Evolutionary conservation across 1,284 basidiomycete genomes (phyloP), one percentile per base, ranked within the genome.

Genomic region (Golubevia pallescens): DNA sequence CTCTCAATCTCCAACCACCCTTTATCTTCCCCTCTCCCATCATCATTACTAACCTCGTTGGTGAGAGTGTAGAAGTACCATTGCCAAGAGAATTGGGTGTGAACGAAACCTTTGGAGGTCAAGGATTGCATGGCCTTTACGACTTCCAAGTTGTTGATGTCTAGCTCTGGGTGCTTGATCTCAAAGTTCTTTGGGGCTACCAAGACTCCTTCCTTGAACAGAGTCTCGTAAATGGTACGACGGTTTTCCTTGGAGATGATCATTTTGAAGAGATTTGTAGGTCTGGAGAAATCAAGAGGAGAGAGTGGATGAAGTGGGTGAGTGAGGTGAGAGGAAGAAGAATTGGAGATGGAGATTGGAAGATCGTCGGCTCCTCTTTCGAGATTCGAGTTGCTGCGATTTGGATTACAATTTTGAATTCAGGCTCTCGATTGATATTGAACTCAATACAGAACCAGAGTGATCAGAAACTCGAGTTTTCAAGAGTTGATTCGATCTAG

Each of bases 161-260:
- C 93, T 77, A 99, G 91, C 86, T 98, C 95, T 85, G 97, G 94
- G 87, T 99, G 97, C 88, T 96, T 94, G 69, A 93, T 93, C 87
- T 97, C 96, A 90, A 90, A 98, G 88, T 99, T 95, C 90, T 99
- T 99, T 90, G 97, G 95, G 85, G 96, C 96, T 86, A 99, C 96
- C 86, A 98, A 89, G 75, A 98, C 97, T 86, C 97, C 96, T 92
- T 97, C 93, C 74, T 82, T 78, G 80, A 85, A 85, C 61, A 85
- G 78, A 10, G 80, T 71, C 62, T 71, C 71, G 79, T 85, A 85
- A 72, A 85, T 85, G 57, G 71, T 76, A 70, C 78, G 76, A 74
- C 82, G 80, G 79, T 85, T 77, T 73, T 82, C 75, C 74, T 85
- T 85, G 73, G 78, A 74, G 66, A 85, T 85, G 63, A 85, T 82